Base-by-base conservation (phyloP, 345 rosid genomes). In the Eucalyptus lansdowneana region DNA sequence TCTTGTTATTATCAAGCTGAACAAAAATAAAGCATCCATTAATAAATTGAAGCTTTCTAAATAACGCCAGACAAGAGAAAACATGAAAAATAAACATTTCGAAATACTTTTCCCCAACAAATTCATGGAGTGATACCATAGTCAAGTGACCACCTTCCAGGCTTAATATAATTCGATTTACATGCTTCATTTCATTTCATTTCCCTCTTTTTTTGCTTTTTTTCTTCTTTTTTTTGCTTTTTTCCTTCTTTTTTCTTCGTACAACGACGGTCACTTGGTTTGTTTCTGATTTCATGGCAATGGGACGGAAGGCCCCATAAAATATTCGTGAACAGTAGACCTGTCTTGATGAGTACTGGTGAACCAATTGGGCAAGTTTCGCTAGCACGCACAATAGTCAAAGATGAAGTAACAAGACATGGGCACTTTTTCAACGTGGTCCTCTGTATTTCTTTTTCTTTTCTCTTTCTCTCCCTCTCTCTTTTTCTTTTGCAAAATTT, bases 181-280 rank as follows among this genome's bases (percentile, higher is more conserved):
- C 83, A 10, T 37, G 12, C 12, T 76, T 37, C 27, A 21, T 37
- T 40, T 37, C 83, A 72, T 72, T 72, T 76, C 13, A 37, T 19
- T 37, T 56, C 6, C 27, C 60, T 22, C 1, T 22, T 56, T 5
- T 58, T 58, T 11, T 24, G 3, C 5, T 5, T 5, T 0, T 22
- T 8, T 1, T 2, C 2, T 2, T 2, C 9, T 2, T 0, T 50
- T 50, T 58, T 11, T 25, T 11, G 3, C 3, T 25, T 9, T 60
- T 25, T 25, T 60, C 29, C 14, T 11, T 76, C 1, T 37, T 34
- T 34, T 76, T 40, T 11, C 83, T 40, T 76, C 47, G 14, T 40
- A 76, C 47, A 19, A 76, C 47, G 47, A 76, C 44, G 29, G 42
- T 37, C 27, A 76, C 47, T 76, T 11, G 81, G 24, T 21, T 76